Base-by-base conservation (phyloP, 139 green algal genomes). In the Yamagishiella unicocca region DNA sequence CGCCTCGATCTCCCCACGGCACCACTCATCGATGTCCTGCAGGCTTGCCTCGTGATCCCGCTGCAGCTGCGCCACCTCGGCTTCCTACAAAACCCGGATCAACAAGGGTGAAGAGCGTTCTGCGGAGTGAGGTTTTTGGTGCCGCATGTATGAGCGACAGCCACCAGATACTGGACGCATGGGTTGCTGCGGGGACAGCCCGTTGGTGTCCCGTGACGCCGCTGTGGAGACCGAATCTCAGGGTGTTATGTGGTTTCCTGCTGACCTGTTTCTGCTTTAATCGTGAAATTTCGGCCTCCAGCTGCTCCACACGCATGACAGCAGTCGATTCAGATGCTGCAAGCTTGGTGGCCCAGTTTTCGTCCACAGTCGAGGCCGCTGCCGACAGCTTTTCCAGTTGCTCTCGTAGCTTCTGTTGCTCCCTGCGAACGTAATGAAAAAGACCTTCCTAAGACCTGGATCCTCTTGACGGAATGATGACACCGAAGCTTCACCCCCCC, bases 1-100 rank as follows among this genome's bases (percentile, higher is more conserved):
- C 66, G 82, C 82, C 37, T 87, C 82, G 19, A 87, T 58, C 68
- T 87, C 82, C 19, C 67, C 82, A 4, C 67, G 82, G 82, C 82
- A 87, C 67, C 66, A 87, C 46, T 87, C 82, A 25, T 87, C 82
- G 0, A 79, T 24, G 46, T 87, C 82, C 82, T 71, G 46, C 31
- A 80, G 50, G 29, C 6, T 42, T 27, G 54, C 66, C 46, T 80
- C 35, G 50, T 80, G 67, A 40, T 87, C 82, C 24, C 31, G 4
- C 35, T 29, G 38, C 25, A 71, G 9, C 10, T 7, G 25, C 12
- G 55, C 46, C n/a, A 71, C 19, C 37, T 58, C 82, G 31, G 4
- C 67, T 4, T 71, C 82, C 81, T 87, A 53, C 53, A 42, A 8
- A 35, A 31, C 61, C 21, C 22, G 21, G 61, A 12, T 19, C 25